Evolutionary conservation across 208 protist genomes (phyloP).

Genomic region (Trypanosoma congolense): DNA sequence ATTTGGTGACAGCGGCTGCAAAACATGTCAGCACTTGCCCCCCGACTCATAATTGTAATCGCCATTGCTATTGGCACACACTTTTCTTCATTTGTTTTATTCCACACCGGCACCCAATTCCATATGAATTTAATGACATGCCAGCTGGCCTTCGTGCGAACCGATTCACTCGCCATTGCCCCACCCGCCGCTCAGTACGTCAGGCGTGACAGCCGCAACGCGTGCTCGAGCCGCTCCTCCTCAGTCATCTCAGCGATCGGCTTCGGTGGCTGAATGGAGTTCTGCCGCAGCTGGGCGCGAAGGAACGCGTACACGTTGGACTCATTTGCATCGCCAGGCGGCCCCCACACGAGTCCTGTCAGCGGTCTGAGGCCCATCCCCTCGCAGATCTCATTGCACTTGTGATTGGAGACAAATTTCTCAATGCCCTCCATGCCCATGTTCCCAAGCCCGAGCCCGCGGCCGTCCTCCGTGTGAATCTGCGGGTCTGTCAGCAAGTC

Average conservation of each 20-base stretch:
- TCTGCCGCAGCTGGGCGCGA: slow-evolving; percentile 42
- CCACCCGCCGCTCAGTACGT: neutral
- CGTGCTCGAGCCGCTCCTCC: slow-evolving; percentile 65
- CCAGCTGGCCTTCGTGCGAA: no score
- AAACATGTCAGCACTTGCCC: no score
- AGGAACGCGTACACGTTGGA: slow-evolving; percentile 49
- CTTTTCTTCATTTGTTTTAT: no score
- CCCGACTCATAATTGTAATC: no score
- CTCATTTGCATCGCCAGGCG: slow-evolving; percentile 12
- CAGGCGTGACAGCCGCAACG: slow-evolving; percentile 36
- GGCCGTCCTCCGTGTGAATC: slow-evolving; percentile 76
- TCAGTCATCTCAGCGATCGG: slow-evolving; percentile 73
- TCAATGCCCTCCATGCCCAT: slow-evolving; percentile 67
- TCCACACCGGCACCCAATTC: no score
- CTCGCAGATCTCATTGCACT: slow-evolving; percentile 81
- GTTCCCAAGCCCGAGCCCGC: slow-evolving; percentile 80
- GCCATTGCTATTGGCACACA: no score
- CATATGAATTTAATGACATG: no score
- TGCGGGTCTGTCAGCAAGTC: slow-evolving; percentile 90
- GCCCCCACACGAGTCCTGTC: slow-evolving; percentile 8
- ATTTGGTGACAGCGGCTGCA: no score
- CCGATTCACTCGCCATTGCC: no score
- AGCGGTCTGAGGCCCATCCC: slow-evolving; percentile 52
- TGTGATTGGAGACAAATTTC: slow-evolving; percentile 68
- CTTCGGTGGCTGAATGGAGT: slow-evolving; percentile 58